phyloP scores from a whole-genome alignment of 441 rosid species.

The Corymbia calophylla region DNA sequence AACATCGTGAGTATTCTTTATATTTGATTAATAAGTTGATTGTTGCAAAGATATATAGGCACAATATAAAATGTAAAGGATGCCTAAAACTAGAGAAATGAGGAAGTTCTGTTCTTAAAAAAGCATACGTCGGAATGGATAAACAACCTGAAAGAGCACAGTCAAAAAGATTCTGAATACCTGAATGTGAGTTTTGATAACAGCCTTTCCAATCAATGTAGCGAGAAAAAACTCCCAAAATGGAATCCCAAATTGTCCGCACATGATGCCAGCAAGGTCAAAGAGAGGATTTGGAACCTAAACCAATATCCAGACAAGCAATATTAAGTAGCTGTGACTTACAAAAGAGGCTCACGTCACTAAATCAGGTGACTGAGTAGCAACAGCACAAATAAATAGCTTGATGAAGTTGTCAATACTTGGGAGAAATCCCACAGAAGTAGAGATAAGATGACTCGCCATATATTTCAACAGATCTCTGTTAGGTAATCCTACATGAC shows the following conservation, averaged over 20 bases:
- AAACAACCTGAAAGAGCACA: neutral
- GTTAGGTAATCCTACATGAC: neutral
- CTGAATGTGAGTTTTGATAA: slow-evolving; percentile 94
- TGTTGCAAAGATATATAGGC: neutral
- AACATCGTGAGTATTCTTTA: neutral
- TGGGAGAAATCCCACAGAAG: neutral
- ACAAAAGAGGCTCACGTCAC: neutral
- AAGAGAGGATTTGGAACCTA: slow-evolving; percentile 98
- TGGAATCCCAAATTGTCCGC: slow-evolving; percentile 91
- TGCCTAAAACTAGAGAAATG: neutral
- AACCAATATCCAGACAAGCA: neutral
- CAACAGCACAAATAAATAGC: neutral
- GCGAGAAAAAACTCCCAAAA: slow-evolving; percentile 90
- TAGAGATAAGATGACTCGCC: neutral
- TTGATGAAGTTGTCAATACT: neutral
- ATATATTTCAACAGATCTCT: neutral
- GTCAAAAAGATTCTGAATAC: slow-evolving; percentile 19
- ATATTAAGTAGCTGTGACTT: neutral
- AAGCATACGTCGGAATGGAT: neutral
- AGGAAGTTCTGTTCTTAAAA: neutral
- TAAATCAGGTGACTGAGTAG: neutral
- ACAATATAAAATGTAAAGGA: neutral
- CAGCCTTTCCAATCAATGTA: slow-evolving; percentile 86
- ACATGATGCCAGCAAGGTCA: slow-evolving; percentile 99
- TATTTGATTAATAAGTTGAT: neutral